Percentiles rank a stretch among this genome's conserved stretches.
Evolutionary conservation across 1,284 basidiomycete genomes (phyloP).

Genomic region (Leccinum subrobustum): DNA sequence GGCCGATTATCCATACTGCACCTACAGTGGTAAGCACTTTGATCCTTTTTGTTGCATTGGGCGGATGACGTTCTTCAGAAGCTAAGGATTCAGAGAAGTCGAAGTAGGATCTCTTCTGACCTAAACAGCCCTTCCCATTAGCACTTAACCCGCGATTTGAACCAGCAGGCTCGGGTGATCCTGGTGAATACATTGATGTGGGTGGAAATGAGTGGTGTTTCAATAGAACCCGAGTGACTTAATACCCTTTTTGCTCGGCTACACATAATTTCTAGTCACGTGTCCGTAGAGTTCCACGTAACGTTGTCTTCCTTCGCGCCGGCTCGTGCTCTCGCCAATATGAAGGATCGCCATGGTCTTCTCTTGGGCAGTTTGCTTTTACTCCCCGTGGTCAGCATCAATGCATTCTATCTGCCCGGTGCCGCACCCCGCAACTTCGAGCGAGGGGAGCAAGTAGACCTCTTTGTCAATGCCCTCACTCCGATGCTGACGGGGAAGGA

Average conservation of each 20-base stretch:
- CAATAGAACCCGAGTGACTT: too few relatives aligned
- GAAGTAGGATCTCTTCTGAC: background rate
- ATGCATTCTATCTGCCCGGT: conserved; percentile 70
- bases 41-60: background rate
- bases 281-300: conserved; percentile 16
- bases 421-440: conserved; percentile 81
- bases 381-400: conserved; percentile 21
- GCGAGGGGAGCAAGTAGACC: conserved; percentile 67
- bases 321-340: conserved; percentile 9
- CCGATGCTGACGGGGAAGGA: conserved; percentile 73
- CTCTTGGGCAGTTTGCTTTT: conserved; percentile 22
- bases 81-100: background rate
- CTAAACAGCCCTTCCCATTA: background rate
- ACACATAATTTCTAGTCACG: conserved; percentile 20
- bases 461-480: conserved; percentile 85
- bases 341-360: conserved; percentile 18
- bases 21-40: background rate
- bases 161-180: background rate
- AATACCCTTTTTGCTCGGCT: too few relatives aligned
- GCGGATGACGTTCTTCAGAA: background rate
- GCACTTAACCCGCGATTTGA: background rate
- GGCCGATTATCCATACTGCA: background rate
- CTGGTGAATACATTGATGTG: background rate
- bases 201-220: too few relatives aligned
- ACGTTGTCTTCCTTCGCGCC: background rate